These are phyloP conservation scores for Asterophora lycoperdoides DNA, from an alignment of 768 basidiomycete species.

Conservation along the genomic window DNA sequence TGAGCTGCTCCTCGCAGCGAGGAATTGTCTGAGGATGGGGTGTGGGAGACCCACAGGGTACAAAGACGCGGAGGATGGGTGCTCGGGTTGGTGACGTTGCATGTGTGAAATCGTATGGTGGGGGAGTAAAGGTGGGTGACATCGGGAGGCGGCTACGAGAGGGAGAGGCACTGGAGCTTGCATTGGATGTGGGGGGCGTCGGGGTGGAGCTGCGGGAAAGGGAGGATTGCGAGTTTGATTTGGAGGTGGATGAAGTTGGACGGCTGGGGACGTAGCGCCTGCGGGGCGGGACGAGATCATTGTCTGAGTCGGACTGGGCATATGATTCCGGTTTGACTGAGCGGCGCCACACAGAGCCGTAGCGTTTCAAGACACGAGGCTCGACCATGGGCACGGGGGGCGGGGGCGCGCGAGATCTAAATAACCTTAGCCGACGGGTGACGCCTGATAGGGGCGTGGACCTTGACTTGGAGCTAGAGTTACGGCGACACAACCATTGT, in stretches of 20 bases:
- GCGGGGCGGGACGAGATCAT: conserved; percentile 16
- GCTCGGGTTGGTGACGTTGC: conserved; percentile 65
- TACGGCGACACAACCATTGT: conserved; percentile 1
- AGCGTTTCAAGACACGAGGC: conserved; percentile 42
- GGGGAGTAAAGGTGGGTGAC: conserved; percentile 21
- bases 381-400: conserved; percentile 45
- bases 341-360: conserved; percentile 49
- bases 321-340: conserved; percentile 13
- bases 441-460: conserved; percentile 7
- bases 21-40: conserved; percentile 39
- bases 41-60: conserved; percentile 59
- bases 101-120: conserved; percentile 58
- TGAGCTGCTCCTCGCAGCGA: conserved; percentile 65
- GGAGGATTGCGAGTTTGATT: conserved; percentile 14
- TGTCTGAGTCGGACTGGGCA: conserved; percentile 8
- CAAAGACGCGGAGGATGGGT: conserved; percentile 58
- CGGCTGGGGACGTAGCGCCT: conserved; percentile 31
- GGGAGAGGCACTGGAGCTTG: conserved; percentile 10
- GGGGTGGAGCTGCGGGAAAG: conserved; percentile 14
- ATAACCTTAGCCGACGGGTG: conserved; percentile 29
- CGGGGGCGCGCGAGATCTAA: conserved; percentile 26
- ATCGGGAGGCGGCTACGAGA: conserved; percentile 6
- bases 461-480: conserved; percentile 6
- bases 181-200: conserved; percentile 10
- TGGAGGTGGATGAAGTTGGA: conserved; percentile 33